Conservation (phyloP, 2,329 filamentous ascomycete genomes). For the Neonectria ditissima region DNA sequence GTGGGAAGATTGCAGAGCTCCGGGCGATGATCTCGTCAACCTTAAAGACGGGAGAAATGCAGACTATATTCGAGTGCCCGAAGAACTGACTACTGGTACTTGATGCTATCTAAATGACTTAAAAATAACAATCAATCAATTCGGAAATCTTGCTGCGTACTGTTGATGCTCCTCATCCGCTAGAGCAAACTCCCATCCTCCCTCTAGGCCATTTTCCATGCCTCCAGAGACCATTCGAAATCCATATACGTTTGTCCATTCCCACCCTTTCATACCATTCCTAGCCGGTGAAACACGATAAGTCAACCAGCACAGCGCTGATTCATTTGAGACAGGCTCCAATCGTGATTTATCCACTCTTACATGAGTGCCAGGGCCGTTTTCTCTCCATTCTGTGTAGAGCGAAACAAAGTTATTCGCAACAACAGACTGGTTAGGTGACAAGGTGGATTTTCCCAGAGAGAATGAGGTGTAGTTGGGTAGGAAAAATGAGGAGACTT, state of each 20-base stretch:
- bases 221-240: not conserved
- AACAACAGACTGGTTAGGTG: not conserved
- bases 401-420: not conserved
- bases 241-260: slow-evolving; percentile 5
- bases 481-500: slow-evolving; percentile 5
- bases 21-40: no score
- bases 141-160: not conserved
- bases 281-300: not conserved
- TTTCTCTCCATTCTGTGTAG: not conserved
- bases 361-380: not conserved
- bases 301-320: slow-evolving; percentile 2
- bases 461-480: slow-evolving; percentile 9
- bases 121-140: no score
- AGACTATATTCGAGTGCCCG: no score
- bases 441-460: not conserved
- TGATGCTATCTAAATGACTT: no score
- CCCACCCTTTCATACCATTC: not conserved
- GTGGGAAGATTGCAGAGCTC: no score
- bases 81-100: no score
- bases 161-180: slow-evolving; percentile 4
- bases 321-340: not conserved
- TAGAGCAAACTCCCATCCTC: slow-evolving; percentile 12
- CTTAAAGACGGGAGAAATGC: no score
- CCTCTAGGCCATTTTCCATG: not conserved
- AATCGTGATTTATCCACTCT: not conserved